Evolutionary conservation across 108 stramenopile species (phyloP), one percentile per base, ranked within the genome.

Genomic region (Cyclotella atomus): DNA sequence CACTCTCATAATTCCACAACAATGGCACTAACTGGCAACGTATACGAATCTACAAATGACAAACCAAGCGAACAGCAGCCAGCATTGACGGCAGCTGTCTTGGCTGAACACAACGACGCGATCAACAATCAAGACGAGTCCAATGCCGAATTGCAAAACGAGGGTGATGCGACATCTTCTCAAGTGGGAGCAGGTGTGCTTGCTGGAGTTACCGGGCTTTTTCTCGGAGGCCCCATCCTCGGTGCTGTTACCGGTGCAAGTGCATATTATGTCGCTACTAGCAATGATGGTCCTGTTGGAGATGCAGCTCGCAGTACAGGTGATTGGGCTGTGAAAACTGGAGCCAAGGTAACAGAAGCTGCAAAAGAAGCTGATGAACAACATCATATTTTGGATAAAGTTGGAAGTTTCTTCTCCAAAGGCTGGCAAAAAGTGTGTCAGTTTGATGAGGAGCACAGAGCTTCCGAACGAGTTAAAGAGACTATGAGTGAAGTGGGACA

Each of bases 281-380:
- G 64, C 3, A 44, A 77, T 16, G 54, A 70, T 19, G 76, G 69
- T 8, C 62, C 69, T 12, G 63, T 41, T 21, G 76, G 76, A 19
- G 60, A 77, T 33, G 63, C 38, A 0, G 76, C 76, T 6, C 52
- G 76, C 44, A 38, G 44, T 4, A 19, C 68, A 20, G 76, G 77
- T 0, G 65, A 65, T 17, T 71, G 61, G 44, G 70, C 70, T 17
- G 59, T 71, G 12, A 47, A 29, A 35, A 79, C 77, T 23, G 65
- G 77, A 43, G 35, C 59, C 7, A 65, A 66, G 64, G 70, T 60
- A 28, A 47, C 55, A 2, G 77, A 79, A 21, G 47, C 70, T 46
- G 77, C 70, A 17, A 79, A 55, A 59, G 77, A 79, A 57, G 77
- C 46, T 5, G 57, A 79, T 21, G 70, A 71, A 59, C 61, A 38